These are phyloP conservation scores for Dioscorea alata DNA, from an alignment of 106 monocot species.

Conservation along the genomic window DNA sequence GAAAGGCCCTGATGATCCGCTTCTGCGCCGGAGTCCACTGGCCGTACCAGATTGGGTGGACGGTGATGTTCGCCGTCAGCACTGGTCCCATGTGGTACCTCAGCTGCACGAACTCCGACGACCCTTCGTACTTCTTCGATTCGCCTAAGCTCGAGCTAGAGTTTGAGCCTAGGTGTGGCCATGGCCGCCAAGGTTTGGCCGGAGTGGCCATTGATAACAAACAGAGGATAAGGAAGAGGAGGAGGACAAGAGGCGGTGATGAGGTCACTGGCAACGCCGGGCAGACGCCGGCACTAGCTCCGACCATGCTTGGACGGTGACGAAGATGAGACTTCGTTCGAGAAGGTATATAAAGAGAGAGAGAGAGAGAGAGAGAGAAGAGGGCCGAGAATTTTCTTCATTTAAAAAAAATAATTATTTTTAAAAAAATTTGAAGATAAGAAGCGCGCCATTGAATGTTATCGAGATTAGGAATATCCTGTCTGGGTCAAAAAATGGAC, in stretches of 20 bases:
- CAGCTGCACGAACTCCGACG: constrained; percentile 87
- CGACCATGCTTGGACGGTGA: neutral
- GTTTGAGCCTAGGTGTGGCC: constrained; percentile 19
- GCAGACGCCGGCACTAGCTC: neutral
- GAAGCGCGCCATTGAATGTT: neutral
- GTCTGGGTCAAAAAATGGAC: too few relatives aligned
- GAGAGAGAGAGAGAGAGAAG: neutral
- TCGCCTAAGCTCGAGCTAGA: neutral
- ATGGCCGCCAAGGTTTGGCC: constrained; percentile 42
- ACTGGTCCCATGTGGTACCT: constrained; percentile 99
- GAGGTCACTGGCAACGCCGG: neutral
- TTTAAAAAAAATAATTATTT: neutral
- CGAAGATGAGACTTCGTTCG: neutral
- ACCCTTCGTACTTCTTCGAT: constrained; percentile 90
- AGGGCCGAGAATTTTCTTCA: too few relatives aligned
- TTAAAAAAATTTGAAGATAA: neutral
- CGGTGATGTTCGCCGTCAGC: constrained; percentile 82
- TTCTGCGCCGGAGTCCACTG: constrained; percentile 66
- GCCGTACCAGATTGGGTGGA: constrained; percentile 98
- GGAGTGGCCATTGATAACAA: neutral
- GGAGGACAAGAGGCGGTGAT: neutral
- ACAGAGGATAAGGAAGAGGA: constrained; percentile 11
- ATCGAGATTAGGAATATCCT: neutral
- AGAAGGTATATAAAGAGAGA: neutral
- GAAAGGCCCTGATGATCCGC: constrained; percentile 71